phyloP scores from a whole-genome alignment of 2,329 filamentous ascomycete genomes.

The Trichoderma aggressivum region DNA sequence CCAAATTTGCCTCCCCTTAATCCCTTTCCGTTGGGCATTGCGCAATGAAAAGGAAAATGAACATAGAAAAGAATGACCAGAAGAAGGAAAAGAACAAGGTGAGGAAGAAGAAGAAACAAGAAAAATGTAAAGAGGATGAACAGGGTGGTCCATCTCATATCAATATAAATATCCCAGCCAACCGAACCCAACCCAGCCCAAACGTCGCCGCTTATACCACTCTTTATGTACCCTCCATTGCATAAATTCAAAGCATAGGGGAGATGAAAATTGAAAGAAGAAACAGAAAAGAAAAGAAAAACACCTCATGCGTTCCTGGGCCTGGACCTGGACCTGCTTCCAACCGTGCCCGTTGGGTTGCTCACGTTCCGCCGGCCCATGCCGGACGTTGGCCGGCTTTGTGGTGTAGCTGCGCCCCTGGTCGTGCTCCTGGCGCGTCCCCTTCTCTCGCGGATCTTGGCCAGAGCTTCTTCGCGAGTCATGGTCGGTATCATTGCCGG shows the following conservation, averaged over 20 bases:
- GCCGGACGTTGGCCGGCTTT: conserved; percentile 55
- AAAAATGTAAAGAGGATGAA: neutral
- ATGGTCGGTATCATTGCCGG: conserved; percentile 62
- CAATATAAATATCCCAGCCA: neutral
- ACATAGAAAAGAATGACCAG: neutral
- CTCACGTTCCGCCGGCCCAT: conserved; percentile 47
- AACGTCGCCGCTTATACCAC: neutral
- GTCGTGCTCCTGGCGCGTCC: conserved; percentile 68
- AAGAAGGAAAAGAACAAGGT: neutral
- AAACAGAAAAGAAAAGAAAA: neutral
- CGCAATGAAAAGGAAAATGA: conserved; percentile 1
- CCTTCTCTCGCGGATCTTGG: conserved; percentile 69
- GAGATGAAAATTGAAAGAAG: conserved; percentile 10
- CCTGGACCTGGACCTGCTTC: conserved; percentile 27
- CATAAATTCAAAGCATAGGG: neutral
- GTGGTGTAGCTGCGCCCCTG: conserved; percentile 55
- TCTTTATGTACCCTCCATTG: conserved; percentile 1
- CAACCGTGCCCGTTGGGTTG: conserved; percentile 40
- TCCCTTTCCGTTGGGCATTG: neutral
- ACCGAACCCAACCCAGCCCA: neutral
- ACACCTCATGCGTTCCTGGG: conserved; percentile 16
- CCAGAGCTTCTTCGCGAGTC: conserved; percentile 71
- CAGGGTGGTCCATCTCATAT: neutral
- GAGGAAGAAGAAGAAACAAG: neutral
- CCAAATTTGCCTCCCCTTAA: neutral